phyloP scores from a whole-genome alignment of 1,139 yeast genomes.

The Meyerozyma elateridarum region DNA sequence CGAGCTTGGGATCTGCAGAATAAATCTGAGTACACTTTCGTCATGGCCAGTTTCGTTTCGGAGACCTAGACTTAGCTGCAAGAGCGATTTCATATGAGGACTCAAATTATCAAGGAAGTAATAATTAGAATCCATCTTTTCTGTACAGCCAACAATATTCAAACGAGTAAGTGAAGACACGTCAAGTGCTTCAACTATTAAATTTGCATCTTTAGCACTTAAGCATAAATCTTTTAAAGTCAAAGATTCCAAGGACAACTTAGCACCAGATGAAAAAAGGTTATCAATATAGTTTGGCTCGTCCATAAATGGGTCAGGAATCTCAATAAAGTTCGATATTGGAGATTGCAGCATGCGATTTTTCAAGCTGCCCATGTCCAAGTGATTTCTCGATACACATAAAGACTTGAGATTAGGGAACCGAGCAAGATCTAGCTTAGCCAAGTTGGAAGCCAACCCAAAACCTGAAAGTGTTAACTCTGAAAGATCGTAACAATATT shows the following conservation, averaged over 20 bases:
- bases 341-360: constrained; percentile 8
- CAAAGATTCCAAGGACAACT: constrained; percentile 11
- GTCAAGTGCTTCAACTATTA: too few relatives aligned
- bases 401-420: constrained; percentile 15
- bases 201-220: constrained; percentile 12
- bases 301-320: constrained; percentile 12
- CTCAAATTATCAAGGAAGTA: constrained; percentile 1
- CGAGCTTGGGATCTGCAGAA: background rate
- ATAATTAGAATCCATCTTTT: background rate
- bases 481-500: constrained; percentile 10
- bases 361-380: constrained; percentile 6
- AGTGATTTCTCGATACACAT: constrained; percentile 12
- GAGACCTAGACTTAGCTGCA: background rate
- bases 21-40: background rate
- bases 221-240: constrained; percentile 17
- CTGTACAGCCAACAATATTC: constrained; percentile 1
- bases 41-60: constrained; percentile 2
- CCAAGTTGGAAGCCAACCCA: constrained; percentile 12
- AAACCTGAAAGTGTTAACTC: constrained; percentile 19
- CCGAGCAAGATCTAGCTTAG: constrained; percentile 12
- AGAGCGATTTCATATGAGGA: background rate
- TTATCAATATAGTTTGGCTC: constrained; percentile 6
- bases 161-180: too few relatives aligned
- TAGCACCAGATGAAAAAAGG: background rate
- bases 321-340: constrained; percentile 14